Conservation (phyloP, 768 basidiomycete genomes). For the Agaricus subrufescens region DNA sequence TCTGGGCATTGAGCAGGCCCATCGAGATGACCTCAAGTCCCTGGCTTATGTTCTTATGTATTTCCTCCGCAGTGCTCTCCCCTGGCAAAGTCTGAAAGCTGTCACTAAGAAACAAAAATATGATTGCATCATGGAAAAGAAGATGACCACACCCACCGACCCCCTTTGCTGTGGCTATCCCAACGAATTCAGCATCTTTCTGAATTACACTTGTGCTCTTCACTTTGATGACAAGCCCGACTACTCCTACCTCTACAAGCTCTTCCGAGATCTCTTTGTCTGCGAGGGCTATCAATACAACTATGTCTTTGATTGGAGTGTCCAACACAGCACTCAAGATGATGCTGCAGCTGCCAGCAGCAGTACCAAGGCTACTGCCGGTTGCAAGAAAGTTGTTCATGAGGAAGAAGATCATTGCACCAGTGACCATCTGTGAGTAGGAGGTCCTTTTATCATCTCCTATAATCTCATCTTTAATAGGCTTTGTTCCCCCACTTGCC, state of each 20-base stretch:
- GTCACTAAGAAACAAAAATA: constrained; percentile 99
- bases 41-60: constrained; percentile 99
- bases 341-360: constrained; percentile 46
- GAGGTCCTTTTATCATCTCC: constrained; percentile 13
- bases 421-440: constrained; percentile 77
- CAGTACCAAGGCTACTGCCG: constrained; percentile 55
- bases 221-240: constrained; percentile 99
- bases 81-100: constrained; percentile 99
- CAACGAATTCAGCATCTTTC: constrained; percentile 97
- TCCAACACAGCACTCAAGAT: constrained; percentile 70
- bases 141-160: constrained; percentile 99
- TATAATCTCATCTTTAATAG: constrained; percentile 23
- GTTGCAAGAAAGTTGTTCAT: constrained; percentile 76
- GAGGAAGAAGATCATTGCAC: constrained; percentile 82
- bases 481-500: constrained; percentile 86
- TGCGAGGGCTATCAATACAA: constrained; percentile 99
- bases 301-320: constrained; percentile 99
- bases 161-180: constrained; percentile 99
- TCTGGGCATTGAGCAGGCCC: constrained; percentile 95
- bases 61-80: constrained; percentile 96
- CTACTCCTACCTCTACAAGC: constrained; percentile 98
- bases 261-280: constrained; percentile 97
- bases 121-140: constrained; percentile 99
- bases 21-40: constrained; percentile 96
- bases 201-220: constrained; percentile 98